These are phyloP conservation scores for Saxispiralis lemnorum DNA, from an alignment of 495 filamentous ascomycete species.

Conservation along the genomic window DNA sequence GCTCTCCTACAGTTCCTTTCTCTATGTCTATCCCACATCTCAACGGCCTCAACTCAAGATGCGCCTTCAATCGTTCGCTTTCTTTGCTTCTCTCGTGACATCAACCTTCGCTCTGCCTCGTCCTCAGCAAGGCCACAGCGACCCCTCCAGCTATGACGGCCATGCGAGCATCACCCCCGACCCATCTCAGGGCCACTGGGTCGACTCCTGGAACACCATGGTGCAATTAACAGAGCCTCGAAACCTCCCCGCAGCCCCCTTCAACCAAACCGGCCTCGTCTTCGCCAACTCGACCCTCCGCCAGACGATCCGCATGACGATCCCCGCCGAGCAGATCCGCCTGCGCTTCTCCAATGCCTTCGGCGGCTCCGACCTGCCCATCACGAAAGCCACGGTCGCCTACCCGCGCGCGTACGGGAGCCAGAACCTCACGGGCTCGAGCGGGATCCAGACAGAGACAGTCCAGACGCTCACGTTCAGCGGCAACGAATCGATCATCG, in stretches of 20 bases:
- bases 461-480: conserved; percentile 40
- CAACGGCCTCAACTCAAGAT: too few relatives aligned
- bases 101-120: too few relatives aligned
- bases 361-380: conserved; percentile 40
- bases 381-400: conserved; percentile 41
- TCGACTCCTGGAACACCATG: conserved; percentile 49
- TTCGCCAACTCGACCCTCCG: conserved; percentile 44
- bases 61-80: too few relatives aligned
- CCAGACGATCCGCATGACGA: conserved; percentile 45
- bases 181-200: conserved; percentile 34
- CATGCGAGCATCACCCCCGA: not conserved
- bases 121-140: too few relatives aligned
- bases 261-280: conserved; percentile 22
- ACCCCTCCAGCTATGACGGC: too few relatives aligned
- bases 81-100: too few relatives aligned
- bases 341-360: conserved; percentile 54
- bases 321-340: conserved; percentile 37
- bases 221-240: conserved; percentile 44
- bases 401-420: conserved; percentile 26
- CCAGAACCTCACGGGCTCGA: conserved; percentile 31
- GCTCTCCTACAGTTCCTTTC: too few relatives aligned
- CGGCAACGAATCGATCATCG: conserved; percentile 31
- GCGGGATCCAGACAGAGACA: conserved; percentile 32
- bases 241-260: conserved; percentile 43
- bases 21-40: too few relatives aligned